A percentile compares a stretch with the other conserved stretches of the same genome.
phyloP scores from a whole-genome alignment of 2,329 filamentous ascomycete genomes.

The Diplodia corticola region DNA sequence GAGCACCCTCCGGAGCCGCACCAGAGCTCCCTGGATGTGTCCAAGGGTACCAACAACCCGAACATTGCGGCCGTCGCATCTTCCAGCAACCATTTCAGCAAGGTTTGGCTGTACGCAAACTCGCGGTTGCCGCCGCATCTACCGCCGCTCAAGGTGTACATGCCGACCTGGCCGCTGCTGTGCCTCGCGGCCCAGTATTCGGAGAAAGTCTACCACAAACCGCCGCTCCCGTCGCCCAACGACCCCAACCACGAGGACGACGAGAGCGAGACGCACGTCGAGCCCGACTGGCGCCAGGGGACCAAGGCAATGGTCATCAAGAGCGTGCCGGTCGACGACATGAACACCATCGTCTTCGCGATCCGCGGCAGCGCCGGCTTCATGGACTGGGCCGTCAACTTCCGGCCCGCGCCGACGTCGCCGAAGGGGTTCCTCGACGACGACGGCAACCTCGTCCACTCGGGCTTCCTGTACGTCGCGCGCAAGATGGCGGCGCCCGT shows the following conservation, averaged over 20 bases:
- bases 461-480: slow-evolving; percentile 76
- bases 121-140: slow-evolving; percentile 69
- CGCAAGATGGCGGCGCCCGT: slow-evolving; percentile 73
- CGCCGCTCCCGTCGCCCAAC: slow-evolving; percentile 45
- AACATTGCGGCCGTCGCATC: neutral
- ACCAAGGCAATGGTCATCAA: slow-evolving; percentile 86
- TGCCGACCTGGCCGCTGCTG: slow-evolving; percentile 73
- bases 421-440: slow-evolving; percentile 76
- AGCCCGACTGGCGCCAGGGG: slow-evolving; percentile 70
- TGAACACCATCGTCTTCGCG: slow-evolving; percentile 78
- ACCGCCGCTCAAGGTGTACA: slow-evolving; percentile 68
- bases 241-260: slow-evolving; percentile 39
- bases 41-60: slow-evolving; percentile 3
- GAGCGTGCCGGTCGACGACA: slow-evolving; percentile 73
- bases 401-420: slow-evolving; percentile 66
- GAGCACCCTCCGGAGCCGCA: slow-evolving; percentile 14
- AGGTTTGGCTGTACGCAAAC: slow-evolving; percentile 77
- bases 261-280: slow-evolving; percentile 68
- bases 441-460: slow-evolving; percentile 72
- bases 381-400: slow-evolving; percentile 84
- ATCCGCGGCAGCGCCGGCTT: slow-evolving; percentile 79
- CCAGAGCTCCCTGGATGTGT: slow-evolving; percentile 1
- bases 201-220: slow-evolving; percentile 69
- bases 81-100: slow-evolving; percentile 63
- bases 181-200: slow-evolving; percentile 79